These are phyloP conservation scores for Zostera marina DNA, from an alignment of 116 monocot species.

Conservation along the genomic window DNA sequence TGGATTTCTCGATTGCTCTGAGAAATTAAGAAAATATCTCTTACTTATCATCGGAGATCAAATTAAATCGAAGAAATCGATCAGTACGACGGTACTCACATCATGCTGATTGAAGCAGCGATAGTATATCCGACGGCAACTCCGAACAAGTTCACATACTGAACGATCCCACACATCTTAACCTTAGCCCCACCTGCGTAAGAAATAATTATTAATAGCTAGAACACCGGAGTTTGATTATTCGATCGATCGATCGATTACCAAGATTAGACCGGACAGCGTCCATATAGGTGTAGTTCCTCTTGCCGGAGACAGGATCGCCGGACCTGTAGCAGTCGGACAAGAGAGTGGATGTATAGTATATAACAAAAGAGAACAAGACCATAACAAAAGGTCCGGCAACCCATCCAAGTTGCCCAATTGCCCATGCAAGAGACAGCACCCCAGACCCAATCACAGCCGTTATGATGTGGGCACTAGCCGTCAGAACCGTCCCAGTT, in stretches of 20 bases:
- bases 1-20: slow-evolving; percentile 48
- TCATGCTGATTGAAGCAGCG: slow-evolving; percentile 86
- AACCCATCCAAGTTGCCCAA: slow-evolving; percentile 82
- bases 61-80: neutral
- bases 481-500: slow-evolving; percentile 58
- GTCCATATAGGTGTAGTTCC: slow-evolving; percentile 82
- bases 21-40: neutral
- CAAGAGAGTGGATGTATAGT: slow-evolving; percentile 59
- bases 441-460: slow-evolving; percentile 92
- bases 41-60: neutral
- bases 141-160: slow-evolving; percentile 72
- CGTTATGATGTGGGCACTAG: slow-evolving; percentile 76
- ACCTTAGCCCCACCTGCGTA: slow-evolving; percentile 52
- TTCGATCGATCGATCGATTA: slow-evolving; percentile 3
- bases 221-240: no score
- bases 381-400: slow-evolving; percentile 51
- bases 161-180: slow-evolving; percentile 47
- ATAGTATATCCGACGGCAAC: slow-evolving; percentile 85
- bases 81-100: slow-evolving; percentile 20
- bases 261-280: slow-evolving; percentile 63
- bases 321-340: slow-evolving; percentile 63
- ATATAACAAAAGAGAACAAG: slow-evolving; percentile 52
- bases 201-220: no score
- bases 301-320: slow-evolving; percentile 44
- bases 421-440: slow-evolving; percentile 73